Evolutionary conservation across 2,329 filamentous ascomycete genomes (phyloP).

Genomic region (Pyricularia sp.): DNA sequence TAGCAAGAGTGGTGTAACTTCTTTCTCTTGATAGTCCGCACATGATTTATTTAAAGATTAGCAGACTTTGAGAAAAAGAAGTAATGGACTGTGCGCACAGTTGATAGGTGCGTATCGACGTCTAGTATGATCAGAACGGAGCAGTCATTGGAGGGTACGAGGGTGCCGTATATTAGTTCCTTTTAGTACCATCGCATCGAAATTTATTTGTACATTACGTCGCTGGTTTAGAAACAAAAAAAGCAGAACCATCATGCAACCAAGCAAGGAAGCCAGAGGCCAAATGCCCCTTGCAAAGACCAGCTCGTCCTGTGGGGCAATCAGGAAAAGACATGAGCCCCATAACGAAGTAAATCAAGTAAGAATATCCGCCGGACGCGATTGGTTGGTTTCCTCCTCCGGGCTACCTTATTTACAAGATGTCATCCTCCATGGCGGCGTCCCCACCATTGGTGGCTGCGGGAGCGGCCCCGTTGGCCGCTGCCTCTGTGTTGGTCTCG

Average conservation of each 20-base stretch:
- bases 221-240: neutral
- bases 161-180: neutral
- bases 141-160: neutral
- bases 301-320: neutral
- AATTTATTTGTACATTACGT: neutral
- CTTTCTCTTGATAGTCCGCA: too few relatives aligned
- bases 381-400: neutral
- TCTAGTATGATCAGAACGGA: too few relatives aligned
- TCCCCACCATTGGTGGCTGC: slow-evolving; percentile 23
- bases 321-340: neutral
- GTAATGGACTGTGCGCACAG: neutral
- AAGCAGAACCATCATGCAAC: neutral
- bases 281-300: neutral
- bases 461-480: slow-evolving; percentile 32
- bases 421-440: slow-evolving; percentile 56
- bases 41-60: too few relatives aligned
- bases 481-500: slow-evolving; percentile 29
- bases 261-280: neutral
- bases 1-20: too few relatives aligned
- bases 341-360: neutral
- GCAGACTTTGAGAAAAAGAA: too few relatives aligned
- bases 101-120: neutral
- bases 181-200: neutral
- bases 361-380: neutral
- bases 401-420: slow-evolving; percentile 27